These are phyloP conservation scores for Trametes sanguinea DNA, from an alignment of 768 basidiomycete genomes.

Conservation along the genomic window DNA sequence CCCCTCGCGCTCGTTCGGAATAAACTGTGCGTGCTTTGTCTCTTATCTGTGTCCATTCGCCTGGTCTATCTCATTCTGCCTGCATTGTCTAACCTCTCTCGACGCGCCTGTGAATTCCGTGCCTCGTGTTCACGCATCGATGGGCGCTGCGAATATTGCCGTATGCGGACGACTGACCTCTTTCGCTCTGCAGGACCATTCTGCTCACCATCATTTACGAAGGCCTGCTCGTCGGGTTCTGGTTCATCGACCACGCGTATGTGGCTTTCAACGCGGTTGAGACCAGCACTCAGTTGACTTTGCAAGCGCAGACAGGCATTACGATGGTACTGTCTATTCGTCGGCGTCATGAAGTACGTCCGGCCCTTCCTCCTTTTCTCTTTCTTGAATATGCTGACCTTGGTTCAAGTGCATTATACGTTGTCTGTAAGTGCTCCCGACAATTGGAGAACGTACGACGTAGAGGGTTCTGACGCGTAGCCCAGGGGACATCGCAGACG, in stretches of 20 bases:
- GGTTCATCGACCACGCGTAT: conserved; percentile 93
- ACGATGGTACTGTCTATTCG: conserved; percentile 80
- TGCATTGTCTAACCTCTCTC: too few relatives aligned
- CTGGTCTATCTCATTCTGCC: not conserved
- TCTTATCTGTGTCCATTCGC: conserved; percentile 1
- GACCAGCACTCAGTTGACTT: conserved; percentile 30
- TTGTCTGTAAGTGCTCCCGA: conserved; percentile 63
- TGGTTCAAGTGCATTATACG: conserved; percentile 71
- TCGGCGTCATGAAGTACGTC: conserved; percentile 83
- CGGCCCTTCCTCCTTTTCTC: too few relatives aligned
- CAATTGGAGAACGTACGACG: too few relatives aligned
- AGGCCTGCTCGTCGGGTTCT: conserved; percentile 85
- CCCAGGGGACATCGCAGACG: conserved; percentile 91
- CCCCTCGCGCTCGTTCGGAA: conserved; percentile 86
- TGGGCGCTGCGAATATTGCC: conserved; percentile 2
- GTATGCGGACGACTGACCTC: not conserved
- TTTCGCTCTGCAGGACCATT: conserved; percentile 64
- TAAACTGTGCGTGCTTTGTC: conserved; percentile 66
- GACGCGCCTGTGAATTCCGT: not conserved
- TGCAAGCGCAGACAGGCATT: conserved; percentile 55
- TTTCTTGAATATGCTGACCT: conserved; percentile 2
- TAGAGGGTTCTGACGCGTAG: not conserved
- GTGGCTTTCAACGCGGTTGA: conserved; percentile 31
- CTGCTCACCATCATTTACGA: conserved; percentile 81
- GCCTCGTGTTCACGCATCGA: conserved; percentile 8